A percentile compares a stretch with the other conserved stretches of the same genome.
phyloP scores from a whole-genome alignment of 371 early-diverging fungal genomes.

The Mucor lusitanicus region DNA sequence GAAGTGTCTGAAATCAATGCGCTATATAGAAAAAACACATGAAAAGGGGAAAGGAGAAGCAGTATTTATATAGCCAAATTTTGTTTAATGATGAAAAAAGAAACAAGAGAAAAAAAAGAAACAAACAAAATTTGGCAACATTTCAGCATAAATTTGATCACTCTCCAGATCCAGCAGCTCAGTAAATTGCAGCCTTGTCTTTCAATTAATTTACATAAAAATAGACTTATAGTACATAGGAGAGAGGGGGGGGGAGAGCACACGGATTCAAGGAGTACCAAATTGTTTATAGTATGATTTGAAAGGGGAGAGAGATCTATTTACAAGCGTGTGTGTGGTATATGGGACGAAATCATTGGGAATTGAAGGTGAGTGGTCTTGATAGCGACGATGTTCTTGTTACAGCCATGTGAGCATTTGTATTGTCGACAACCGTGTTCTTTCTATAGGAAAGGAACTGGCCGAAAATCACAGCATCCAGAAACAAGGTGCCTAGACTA shows the following conservation, averaged over 20 bases:
- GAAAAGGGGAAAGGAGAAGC: background rate
- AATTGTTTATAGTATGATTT: background rate
- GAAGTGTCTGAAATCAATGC: background rate
- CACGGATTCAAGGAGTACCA: background rate
- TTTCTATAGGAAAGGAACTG: slow-evolving; percentile 32
- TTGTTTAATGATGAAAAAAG: background rate
- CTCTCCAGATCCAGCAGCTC: background rate
- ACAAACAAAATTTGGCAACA: background rate
- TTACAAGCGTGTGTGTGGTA: background rate
- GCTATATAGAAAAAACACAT: background rate
- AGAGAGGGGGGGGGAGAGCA: background rate
- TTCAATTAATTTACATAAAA: background rate
- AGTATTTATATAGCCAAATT: background rate
- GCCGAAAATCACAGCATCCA: slow-evolving; percentile 36
- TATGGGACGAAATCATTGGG: background rate
- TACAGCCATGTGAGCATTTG: background rate
- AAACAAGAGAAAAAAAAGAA: background rate
- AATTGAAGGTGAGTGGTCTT: background rate
- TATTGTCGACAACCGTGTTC: background rate
- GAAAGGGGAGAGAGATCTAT: background rate
- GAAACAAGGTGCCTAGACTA: slow-evolving; percentile 31
- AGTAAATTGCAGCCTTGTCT: background rate
- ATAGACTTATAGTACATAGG: background rate
- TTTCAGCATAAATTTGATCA: background rate
- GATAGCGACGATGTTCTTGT: background rate